These are phyloP conservation scores for Orbilia oligospora DNA, from an alignment of 2,329 filamentous ascomycete genomes.

Conservation along the genomic window DNA sequence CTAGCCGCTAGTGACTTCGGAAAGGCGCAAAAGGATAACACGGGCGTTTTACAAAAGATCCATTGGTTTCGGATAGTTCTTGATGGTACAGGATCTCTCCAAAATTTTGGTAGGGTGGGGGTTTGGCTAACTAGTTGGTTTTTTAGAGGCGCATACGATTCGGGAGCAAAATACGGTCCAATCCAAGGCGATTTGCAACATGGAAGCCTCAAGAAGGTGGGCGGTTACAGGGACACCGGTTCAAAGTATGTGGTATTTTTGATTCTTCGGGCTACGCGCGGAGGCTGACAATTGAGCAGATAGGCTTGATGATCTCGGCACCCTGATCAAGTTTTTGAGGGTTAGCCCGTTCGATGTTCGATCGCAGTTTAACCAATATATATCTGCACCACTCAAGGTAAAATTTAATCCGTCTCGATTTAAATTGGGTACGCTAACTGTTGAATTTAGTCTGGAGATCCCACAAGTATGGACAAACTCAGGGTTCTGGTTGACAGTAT, in stretches of 20 bases:
- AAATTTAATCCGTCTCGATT: conserved; percentile 87
- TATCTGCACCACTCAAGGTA: conserved; percentile 81
- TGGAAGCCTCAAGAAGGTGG: conserved; percentile 66
- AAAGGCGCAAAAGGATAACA: conserved; percentile 72
- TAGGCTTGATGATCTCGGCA: conserved; percentile 75
- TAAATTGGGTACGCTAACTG: conserved; percentile 76
- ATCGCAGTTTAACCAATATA: conserved; percentile 68
- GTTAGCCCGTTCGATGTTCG: conserved; percentile 68
- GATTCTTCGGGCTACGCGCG: conserved; percentile 5
- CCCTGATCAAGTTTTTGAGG: conserved; percentile 70
- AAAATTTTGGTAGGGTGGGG: conserved; percentile 21
- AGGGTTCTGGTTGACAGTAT: conserved; percentile 94
- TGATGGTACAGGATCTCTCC: conserved; percentile 59
- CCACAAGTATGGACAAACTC: conserved; percentile 85
- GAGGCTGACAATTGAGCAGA: conserved; percentile 70
- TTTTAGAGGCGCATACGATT: conserved; percentile 68
- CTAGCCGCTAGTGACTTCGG: conserved; percentile 74
- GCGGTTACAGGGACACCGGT: conserved; percentile 69
- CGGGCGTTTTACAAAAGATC: conserved; percentile 64
- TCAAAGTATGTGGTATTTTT: conserved; percentile 65
- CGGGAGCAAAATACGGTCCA: conserved; percentile 65
- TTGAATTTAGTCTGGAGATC: conserved; percentile 72
- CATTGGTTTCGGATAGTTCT: conserved; percentile 59
- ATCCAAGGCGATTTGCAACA: conserved; percentile 64
- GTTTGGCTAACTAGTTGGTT: conserved; percentile 64